A percentile compares a stretch with the other conserved stretches of the same genome.
Evolutionary conservation across 176 grass and related monocot species (phyloP).

Genomic region (Rhynchospora tenuis): DNA sequence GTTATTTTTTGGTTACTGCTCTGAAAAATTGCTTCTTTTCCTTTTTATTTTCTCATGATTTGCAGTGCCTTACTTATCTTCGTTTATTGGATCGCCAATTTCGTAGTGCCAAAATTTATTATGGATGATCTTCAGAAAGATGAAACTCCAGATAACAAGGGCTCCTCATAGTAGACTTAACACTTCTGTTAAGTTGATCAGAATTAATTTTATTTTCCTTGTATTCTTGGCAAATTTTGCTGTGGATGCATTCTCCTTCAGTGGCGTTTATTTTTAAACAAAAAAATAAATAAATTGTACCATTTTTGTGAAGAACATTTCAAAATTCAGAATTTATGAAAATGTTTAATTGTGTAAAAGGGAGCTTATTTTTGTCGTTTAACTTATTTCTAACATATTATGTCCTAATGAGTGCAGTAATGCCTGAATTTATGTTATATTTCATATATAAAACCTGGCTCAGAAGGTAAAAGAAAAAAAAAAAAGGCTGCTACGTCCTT

Average conservation of each 20-base stretch:
- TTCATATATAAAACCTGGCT: neutral
- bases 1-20: neutral
- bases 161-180: neutral
- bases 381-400: slow-evolving; percentile 2
- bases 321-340: neutral
- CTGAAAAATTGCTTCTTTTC: neutral
- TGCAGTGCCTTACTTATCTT: slow-evolving; percentile 7
- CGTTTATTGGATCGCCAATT: slow-evolving; percentile 14
- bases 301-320: neutral
- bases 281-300: neutral
- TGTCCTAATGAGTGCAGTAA: neutral
- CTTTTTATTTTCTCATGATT: neutral
- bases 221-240: neutral
- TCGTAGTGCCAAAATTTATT: neutral
- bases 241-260: neutral
- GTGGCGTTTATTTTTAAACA: too few species aligned
- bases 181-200: neutral
- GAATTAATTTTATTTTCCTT: neutral
- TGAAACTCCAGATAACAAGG: neutral
- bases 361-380: neutral
- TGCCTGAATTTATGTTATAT: neutral
- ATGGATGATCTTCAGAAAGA: slow-evolving; percentile 13
- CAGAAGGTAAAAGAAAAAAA: neutral
- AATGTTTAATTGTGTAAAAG: neutral
- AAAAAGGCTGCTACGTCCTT: neutral